Base-by-base conservation (phyloP, 495 filamentous ascomycete species). In the Aspergillus ostianus region DNA sequence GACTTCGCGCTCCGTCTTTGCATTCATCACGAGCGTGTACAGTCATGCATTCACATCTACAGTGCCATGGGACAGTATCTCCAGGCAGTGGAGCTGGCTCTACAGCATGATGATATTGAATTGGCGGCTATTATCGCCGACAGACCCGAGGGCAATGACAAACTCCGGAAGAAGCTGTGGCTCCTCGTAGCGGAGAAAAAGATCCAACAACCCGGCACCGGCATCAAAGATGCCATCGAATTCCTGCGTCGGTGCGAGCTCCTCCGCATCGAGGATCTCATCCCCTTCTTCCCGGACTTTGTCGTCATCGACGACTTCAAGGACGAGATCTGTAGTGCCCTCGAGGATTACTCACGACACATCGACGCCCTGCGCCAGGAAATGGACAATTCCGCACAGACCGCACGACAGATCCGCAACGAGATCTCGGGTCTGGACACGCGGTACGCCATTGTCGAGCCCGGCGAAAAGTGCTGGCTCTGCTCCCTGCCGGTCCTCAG, bases 291-390 rank as follows among this genome's bases (percentile, higher is more conserved):
- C 78, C 95, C 94, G 0, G 94, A 98, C 68, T 98, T 98, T 63
- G 91, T 97, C n/a, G 88, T 97, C 51, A 97, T 98, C 56, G 94
- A 98, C 67, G 92, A 97, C 73, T 98, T 98, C 80, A 97, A 98
- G 70, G 91, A 96, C 53, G 95, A 98, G 67, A 98, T 98, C 21
- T 98, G 94, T 77, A 80, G 85, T 0, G 94, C 94, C 2, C 80
- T 98, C 4, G 95, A 98, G 73, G 87, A 92, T 26, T 98, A 98
- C 74, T 88, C 85, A 45, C 87, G 89, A 8, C 88, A 90, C 59
- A 98, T 98, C 66, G 93, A 97, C 64, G 80, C 77, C 2, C 76
- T 98, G n/a, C 90, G 92, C 53, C 84, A 88, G 58, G 94, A 98
- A 70, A 98, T 98, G 95, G 95, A 98, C 70, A 93, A 94, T 61